A percentile compares a stretch with the other conserved stretches of the same genome.
phyloP scores from a whole-genome alignment of 305 asterid genomes.

The Andrographis paniculata region DNA sequence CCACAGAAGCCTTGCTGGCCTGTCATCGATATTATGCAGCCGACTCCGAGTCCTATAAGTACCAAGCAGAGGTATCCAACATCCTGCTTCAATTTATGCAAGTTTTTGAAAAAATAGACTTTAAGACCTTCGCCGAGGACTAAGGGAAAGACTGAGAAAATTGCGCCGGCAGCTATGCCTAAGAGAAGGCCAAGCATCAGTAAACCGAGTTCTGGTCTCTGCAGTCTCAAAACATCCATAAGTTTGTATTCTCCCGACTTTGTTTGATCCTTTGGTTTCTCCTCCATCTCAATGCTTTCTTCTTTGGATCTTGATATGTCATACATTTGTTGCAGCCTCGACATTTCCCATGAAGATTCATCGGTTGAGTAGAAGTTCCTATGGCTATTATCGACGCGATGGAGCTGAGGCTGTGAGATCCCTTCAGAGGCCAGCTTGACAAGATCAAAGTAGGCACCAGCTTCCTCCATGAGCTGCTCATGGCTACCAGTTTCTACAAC shows the following conservation, averaged over 20 bases:
- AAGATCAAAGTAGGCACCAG: constrained; percentile 53
- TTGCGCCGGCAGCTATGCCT: constrained; percentile 73
- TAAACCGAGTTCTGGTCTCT: constrained; percentile 43
- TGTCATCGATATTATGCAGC: constrained; percentile 57
- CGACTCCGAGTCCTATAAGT: constrained; percentile 76
- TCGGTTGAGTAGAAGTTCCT: constrained; percentile 22
- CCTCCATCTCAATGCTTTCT: constrained; percentile 19
- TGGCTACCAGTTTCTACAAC: constrained; percentile 69
- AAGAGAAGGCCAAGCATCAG: constrained; percentile 44
- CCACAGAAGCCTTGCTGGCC: constrained; percentile 85
- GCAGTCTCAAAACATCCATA: constrained; percentile 52
- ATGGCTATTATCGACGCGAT: constrained; percentile 16
- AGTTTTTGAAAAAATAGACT: constrained; percentile 39
- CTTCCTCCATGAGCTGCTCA: constrained; percentile 45
- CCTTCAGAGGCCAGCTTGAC: constrained; percentile 68
- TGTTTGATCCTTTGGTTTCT: constrained; percentile 21
- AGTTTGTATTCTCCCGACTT: constrained; percentile 33
- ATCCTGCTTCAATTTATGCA: constrained; percentile 33
- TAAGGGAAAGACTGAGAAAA: constrained; percentile 67
- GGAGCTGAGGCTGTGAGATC: constrained; percentile 29
- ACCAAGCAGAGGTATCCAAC: constrained; percentile 55
- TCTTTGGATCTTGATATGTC: constrained; percentile 33
- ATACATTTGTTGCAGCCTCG: constrained; percentile 18
- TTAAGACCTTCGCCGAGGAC: constrained; percentile 63
- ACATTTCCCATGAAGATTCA: constrained; percentile 19